phyloP scores from a whole-genome alignment of 2,329 filamentous ascomycete genomes.

The Penicillium expansum region DNA sequence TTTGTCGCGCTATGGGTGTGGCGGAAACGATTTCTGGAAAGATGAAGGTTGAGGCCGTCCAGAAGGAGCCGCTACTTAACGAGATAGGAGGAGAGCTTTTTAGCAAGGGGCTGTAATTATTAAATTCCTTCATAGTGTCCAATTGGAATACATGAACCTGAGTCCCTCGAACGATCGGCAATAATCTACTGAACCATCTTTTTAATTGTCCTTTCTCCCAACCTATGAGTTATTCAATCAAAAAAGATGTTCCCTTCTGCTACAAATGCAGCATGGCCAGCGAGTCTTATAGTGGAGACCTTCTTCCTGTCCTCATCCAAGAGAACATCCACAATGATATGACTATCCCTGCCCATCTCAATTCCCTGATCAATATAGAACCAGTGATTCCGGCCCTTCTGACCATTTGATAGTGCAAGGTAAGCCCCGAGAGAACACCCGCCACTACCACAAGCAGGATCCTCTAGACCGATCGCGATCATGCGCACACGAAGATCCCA shows the following conservation, averaged over 20 bases:
- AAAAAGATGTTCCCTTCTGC: constrained; percentile 11
- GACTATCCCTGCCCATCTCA: constrained; percentile 38
- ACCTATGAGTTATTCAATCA: not conserved
- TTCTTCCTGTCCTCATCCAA: constrained; percentile 13
- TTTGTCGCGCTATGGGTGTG: constrained; percentile 76
- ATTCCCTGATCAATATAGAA: constrained; percentile 56
- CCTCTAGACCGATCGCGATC: constrained; percentile 48
- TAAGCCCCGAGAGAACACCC: constrained; percentile 54
- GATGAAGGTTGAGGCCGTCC: constrained; percentile 53
- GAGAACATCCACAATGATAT: constrained; percentile 22
- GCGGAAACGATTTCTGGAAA: constrained; percentile 59
- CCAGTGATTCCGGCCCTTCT: constrained; percentile 39
- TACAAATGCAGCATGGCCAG: constrained; percentile 10
- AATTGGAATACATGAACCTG: not conserved
- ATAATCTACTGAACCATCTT: not conserved
- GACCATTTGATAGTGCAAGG: constrained; percentile 44
- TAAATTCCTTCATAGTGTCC: not conserved
- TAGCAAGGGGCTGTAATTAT: constrained; percentile 34
- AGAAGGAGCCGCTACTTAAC: constrained; percentile 57
- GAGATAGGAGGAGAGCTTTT: constrained; percentile 50
- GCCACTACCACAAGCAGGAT: constrained; percentile 62
- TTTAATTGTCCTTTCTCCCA: not conserved
- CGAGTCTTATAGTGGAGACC: constrained; percentile 17
- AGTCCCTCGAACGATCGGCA: no score
- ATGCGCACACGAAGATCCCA: constrained; percentile 29